phyloP scores from a whole-genome alignment of 345 rosid genomes.

The Lumnitzera racemosa region DNA sequence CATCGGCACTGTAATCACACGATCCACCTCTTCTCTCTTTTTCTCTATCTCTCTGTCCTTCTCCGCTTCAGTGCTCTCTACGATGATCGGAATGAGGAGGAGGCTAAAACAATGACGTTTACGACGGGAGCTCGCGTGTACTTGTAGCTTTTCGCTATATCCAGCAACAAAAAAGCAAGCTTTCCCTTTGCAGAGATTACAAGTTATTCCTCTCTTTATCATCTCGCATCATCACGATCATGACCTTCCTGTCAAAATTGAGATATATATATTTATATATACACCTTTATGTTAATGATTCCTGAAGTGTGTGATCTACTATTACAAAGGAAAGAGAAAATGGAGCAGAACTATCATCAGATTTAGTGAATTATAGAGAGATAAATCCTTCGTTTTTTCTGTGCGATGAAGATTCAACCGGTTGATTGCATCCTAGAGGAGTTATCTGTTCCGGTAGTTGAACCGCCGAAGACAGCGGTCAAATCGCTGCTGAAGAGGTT shows the following conservation, averaged over 20 bases:
- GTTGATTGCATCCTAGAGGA: constrained; percentile 37
- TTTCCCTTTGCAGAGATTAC: constrained; percentile 37
- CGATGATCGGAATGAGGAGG: too few relatives aligned
- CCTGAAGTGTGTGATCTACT: too few relatives aligned
- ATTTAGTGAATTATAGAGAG: constrained; percentile 2
- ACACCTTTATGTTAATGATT: too few relatives aligned
- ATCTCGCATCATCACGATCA: constrained; percentile 21
- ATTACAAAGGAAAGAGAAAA: too few relatives aligned
- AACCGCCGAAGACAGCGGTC: constrained; percentile 47
- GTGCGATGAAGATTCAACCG: constrained; percentile 76
- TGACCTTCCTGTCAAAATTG: constrained; percentile 14
- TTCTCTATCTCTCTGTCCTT: too few relatives aligned
- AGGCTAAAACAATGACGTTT: too few relatives aligned
- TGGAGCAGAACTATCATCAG: too few relatives aligned
- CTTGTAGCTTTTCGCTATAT: too few relatives aligned
- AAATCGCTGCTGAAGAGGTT: constrained; percentile 81
- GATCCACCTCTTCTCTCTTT: too few relatives aligned
- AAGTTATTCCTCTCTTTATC: constrained; percentile 54
- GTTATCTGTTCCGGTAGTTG: constrained; percentile 16
- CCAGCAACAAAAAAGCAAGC: constrained; percentile 6
- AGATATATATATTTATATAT: constrained; percentile 9
- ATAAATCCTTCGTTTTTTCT: constrained; percentile 14
- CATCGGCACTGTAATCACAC: too few relatives aligned
- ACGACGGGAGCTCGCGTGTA: too few relatives aligned
- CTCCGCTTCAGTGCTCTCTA: too few relatives aligned